Conservation (phyloP, 768 basidiomycete species). For the Leccinum arenicola region DNA sequence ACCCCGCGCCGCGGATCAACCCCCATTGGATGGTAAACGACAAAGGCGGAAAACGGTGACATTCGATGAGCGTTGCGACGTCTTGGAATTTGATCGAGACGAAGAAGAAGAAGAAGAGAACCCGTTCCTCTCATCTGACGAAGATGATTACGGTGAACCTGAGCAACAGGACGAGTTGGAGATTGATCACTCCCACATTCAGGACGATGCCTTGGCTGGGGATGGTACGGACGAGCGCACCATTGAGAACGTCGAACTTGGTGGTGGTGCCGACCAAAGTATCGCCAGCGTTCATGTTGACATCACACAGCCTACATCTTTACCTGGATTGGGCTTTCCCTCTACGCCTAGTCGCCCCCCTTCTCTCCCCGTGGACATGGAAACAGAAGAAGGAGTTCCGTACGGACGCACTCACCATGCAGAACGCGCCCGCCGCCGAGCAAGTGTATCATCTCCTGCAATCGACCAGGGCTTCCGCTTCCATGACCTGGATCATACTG, state of each 20-base stretch:
- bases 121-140: slow-evolving; percentile 42
- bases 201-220: neutral
- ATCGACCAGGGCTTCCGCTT: slow-evolving; percentile 39
- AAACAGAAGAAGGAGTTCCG: slow-evolving; percentile 62
- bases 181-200: slow-evolving; percentile 10
- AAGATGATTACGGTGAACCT: slow-evolving; percentile 28
- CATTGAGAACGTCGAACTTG: slow-evolving; percentile 45
- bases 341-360: slow-evolving; percentile 37
- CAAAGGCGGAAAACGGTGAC: slow-evolving; percentile 75
- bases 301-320: slow-evolving; percentile 47
- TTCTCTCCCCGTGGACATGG: slow-evolving; percentile 48
- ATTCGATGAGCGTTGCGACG: slow-evolving; percentile 77
- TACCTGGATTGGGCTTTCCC: slow-evolving; percentile 25
- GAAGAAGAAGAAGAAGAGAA: slow-evolving; percentile 55
- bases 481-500: slow-evolving; percentile 16
- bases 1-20: slow-evolving; percentile 55
- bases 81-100: slow-evolving; percentile 74
- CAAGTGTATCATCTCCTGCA: slow-evolving; percentile 32
- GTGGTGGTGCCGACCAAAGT: slow-evolving; percentile 48
- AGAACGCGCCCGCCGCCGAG: slow-evolving; percentile 43
- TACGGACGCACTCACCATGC: slow-evolving; percentile 63
- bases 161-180: slow-evolving; percentile 15
- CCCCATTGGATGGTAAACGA: slow-evolving; percentile 34
- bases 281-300: slow-evolving; percentile 72
- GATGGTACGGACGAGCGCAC: slow-evolving; percentile 14